Conservation (phyloP, 768 basidiomycete genomes). For the Trichaptum fuscoviolaceum region DNA sequence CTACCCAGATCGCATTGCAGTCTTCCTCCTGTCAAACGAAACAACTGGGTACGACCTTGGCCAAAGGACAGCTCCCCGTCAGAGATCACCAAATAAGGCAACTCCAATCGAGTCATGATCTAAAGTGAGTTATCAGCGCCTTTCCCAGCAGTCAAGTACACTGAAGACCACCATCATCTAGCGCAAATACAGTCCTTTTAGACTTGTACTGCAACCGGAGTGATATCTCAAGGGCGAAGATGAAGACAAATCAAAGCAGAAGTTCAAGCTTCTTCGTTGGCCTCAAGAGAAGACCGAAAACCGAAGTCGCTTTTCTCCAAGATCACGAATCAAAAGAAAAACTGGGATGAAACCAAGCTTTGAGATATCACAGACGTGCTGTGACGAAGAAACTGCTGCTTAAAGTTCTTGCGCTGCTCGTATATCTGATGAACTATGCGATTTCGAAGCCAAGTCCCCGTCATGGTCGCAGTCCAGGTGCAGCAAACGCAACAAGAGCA, state of each 20-base stretch:
- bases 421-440: no score
- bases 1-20: neutral
- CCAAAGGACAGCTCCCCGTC: neutral
- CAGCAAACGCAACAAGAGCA: no score
- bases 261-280: neutral
- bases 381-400: neutral
- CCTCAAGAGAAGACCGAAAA: neutral
- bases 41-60: no score
- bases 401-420: neutral
- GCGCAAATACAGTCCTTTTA: neutral
- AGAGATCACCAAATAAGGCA: neutral
- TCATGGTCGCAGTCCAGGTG: no score
- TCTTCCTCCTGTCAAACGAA: neutral
- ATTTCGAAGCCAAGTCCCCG: no score
- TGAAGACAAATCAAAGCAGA: neutral
- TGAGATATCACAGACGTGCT: neutral
- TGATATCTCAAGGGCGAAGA: neutral
- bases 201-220: neutral
- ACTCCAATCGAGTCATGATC: neutral
- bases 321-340: neutral
- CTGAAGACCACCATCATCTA: neutral
- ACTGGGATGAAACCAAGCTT: neutral
- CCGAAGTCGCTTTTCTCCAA: neutral
- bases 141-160: neutral
- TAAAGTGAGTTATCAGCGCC: slow-evolving; percentile 1